These are phyloP conservation scores for Fusarium miscanthi DNA, from an alignment of 2,329 filamentous ascomycete genomes.

Conservation along the genomic window DNA sequence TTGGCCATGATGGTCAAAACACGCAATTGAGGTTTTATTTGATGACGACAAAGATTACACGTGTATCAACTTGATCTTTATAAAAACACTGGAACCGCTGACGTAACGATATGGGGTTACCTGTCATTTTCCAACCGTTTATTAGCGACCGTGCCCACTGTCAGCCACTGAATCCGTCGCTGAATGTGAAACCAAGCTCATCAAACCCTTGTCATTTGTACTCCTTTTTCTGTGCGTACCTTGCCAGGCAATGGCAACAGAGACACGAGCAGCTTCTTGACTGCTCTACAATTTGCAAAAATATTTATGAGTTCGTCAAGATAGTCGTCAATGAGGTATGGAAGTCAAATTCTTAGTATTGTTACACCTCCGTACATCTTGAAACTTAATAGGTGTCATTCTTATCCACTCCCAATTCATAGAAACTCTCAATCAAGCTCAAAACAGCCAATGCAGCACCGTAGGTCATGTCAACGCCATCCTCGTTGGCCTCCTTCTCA, in stretches of 20 bases:
- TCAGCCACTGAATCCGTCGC: not conserved
- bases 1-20: not conserved
- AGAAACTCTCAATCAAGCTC: not conserved
- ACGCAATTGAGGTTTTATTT: not conserved
- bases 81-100: not conserved
- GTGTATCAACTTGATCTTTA: not conserved
- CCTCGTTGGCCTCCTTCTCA: too few species aligned
- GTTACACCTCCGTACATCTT: too few species aligned
- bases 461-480: not conserved
- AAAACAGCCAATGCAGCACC: not conserved
- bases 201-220: not conserved
- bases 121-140: not conserved
- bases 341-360: too few species aligned
- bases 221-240: not conserved
- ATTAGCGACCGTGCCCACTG: not conserved
- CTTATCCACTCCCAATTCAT: not conserved
- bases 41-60: not conserved
- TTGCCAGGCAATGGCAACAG: not conserved
- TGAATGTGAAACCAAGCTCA: not conserved
- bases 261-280: not conserved
- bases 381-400: rapidly evolving
- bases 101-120: not conserved
- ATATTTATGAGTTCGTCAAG: too few species aligned
- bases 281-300: not conserved
- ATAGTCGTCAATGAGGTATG: too few species aligned